phyloP scores from a whole-genome alignment of 192 early-diverging fungal genomes.

The Gonapodya prolifera region DNA sequence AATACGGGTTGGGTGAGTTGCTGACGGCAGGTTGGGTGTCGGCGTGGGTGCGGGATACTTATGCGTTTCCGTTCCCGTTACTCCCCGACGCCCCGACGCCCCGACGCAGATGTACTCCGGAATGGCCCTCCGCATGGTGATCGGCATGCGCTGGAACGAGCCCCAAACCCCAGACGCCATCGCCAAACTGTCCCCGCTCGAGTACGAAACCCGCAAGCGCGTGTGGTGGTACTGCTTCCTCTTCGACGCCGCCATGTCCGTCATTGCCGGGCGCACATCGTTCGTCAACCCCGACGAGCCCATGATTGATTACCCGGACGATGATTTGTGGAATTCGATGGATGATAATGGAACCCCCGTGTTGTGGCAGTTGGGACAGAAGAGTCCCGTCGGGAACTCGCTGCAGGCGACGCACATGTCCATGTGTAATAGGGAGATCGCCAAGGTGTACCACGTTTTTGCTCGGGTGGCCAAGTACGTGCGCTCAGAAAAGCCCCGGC shows the following conservation, averaged over 20 bases:
- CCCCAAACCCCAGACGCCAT: neutral
- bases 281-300: neutral
- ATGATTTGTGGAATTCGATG: conserved; percentile 1
- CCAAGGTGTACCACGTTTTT: neutral
- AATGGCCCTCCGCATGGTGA: neutral
- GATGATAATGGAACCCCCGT: neutral
- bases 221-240: conserved; percentile 1
- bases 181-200: neutral
- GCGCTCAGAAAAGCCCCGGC: neutral
- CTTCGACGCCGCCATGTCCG: neutral
- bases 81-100: neutral
- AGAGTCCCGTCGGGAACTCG: neutral
- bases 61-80: too few relatives aligned
- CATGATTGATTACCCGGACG: neutral
- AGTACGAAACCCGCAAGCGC: neutral
- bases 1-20: neutral
- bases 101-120: neutral
- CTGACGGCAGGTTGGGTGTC: too few relatives aligned
- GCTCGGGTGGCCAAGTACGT: neutral
- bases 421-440: neutral
- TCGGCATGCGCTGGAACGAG: neutral
- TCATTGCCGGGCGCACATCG: neutral
- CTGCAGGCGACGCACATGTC: neutral
- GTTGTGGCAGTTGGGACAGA: neutral
- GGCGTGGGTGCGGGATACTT: too few relatives aligned